phyloP scores from a whole-genome alignment of 768 basidiomycete genomes.

The Termitomyces sp. region DNA sequence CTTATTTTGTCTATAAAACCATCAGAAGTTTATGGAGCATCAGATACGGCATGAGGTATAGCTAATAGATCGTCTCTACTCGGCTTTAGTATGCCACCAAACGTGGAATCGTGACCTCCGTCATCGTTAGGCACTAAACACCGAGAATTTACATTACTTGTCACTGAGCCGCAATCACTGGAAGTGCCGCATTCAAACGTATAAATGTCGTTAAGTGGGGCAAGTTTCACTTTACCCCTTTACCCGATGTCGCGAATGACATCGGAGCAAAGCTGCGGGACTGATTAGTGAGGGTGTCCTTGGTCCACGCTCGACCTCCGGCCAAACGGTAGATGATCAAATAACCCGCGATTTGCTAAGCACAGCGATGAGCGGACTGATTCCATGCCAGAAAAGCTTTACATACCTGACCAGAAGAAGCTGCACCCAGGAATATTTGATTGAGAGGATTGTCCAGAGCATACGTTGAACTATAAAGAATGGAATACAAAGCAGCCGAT shows the following conservation, averaged over 20 bases:
- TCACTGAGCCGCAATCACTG: neutral
- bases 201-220: neutral
- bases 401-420: conserved; percentile 23
- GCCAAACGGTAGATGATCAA: neutral
- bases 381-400: neutral
- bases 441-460: conserved; percentile 25
- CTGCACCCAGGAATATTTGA: conserved; percentile 23
- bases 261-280: conserved; percentile 12
- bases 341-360: conserved; percentile 27
- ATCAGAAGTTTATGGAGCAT: neutral
- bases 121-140: neutral
- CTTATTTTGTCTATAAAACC: neutral
- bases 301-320: neutral
- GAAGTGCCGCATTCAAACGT: neutral
- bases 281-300: conserved; percentile 17
- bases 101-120: neutral
- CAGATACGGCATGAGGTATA: neutral
- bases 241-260: conserved; percentile 5
- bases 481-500: conserved; percentile 28
- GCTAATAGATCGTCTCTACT: neutral
- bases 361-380: neutral
- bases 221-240: neutral
- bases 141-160: neutral
- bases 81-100: neutral
- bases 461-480: conserved; percentile 23